Conservation (phyloP, 2,329 filamentous ascomycete species). For the Penicillium psychrosexuale region DNA sequence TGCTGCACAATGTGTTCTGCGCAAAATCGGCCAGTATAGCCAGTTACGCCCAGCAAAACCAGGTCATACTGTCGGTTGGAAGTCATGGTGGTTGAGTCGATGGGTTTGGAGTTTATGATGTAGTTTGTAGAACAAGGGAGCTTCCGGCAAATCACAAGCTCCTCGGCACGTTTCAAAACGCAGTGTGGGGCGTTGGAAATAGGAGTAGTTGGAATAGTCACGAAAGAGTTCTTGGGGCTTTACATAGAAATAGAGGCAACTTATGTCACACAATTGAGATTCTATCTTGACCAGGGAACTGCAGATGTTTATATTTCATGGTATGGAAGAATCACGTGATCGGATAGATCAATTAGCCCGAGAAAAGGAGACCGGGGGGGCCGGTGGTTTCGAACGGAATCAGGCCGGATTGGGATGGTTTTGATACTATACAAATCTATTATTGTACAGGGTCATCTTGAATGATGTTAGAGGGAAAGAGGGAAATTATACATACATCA, state of each 20-base stretch:
- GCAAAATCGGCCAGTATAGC: conserved; percentile 77
- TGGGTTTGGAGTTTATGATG: neutral
- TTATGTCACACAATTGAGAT: neutral
- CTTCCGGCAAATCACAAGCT: conserved; percentile 7
- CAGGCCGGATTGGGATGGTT: neutral
- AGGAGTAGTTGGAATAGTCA: no score
- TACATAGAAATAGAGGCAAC: neutral
- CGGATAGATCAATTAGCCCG: conserved; percentile 7
- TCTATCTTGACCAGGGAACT: neutral
- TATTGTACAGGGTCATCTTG: neutral
- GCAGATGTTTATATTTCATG: neutral
- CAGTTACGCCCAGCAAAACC: conserved; percentile 66
- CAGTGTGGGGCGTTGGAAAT: neutral
- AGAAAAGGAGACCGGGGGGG: neutral
- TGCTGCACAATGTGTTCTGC: conserved; percentile 70
- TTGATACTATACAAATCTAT: neutral
- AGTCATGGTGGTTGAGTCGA: conserved; percentile 33
- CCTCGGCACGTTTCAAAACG: neutral
- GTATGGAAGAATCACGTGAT: neutral
- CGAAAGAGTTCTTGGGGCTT: neutral
- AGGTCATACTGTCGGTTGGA: conserved; percentile 59
- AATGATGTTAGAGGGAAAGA: neutral
- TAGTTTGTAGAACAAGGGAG: conserved; percentile 6
- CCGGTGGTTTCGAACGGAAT: conserved; percentile 1
- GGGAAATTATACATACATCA: neutral